Base-by-base conservation (phyloP, 2,329 filamentous ascomycete genomes). In the Basipetospora chlamydospora region DNA sequence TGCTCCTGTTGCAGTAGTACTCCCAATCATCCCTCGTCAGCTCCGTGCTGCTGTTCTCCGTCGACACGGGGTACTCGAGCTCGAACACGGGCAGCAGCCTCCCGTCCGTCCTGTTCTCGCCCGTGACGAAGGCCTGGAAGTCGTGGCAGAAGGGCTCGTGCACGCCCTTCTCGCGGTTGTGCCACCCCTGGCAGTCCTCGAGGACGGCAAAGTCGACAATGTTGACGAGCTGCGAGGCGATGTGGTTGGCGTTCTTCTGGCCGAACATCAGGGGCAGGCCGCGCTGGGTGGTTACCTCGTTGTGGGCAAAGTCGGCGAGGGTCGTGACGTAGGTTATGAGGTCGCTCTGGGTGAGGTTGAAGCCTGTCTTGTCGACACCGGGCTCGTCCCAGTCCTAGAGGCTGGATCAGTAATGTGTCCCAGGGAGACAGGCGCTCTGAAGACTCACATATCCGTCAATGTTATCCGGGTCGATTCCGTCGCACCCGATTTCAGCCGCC, bases 381-480 rank as follows among this genome's bases (percentile, higher is more conserved):
- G 26, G 26, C 13, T 37, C 35, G 13, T 37, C 13, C 33, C 13
- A 26, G 16, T 41, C 22, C 37, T 34, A 21, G 6, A n/a, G 6
- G 13, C 8, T 3, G 6, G 10, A 28, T 39, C 16, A 22, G 21
- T 12, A 13, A 15, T 6, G 10, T 13, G 8, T 16, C 6, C 16
- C n/a, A 25, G 26, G 16, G 9, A 15, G 9, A 15, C 16, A 8
- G 11, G 10, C 10, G 5, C 12, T 5, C 22, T 3, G 21, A 5
- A 26, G 21, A 35, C 39, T 31, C 33, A 44, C 43, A 47, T 49
- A 55, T 26, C 49, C 51, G 17, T 56, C 52, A 29, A 55, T 49
- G 38, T 56, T 56, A 41, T 56, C 53, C 3, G 51, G 52, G 39
- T 56, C 53, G n/a, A 56, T 47, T 12, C 46, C 53, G 31, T 55